Conservation (phyloP, 2,329 filamentous ascomycete species). For the Parascedosporium putredinis region DNA sequence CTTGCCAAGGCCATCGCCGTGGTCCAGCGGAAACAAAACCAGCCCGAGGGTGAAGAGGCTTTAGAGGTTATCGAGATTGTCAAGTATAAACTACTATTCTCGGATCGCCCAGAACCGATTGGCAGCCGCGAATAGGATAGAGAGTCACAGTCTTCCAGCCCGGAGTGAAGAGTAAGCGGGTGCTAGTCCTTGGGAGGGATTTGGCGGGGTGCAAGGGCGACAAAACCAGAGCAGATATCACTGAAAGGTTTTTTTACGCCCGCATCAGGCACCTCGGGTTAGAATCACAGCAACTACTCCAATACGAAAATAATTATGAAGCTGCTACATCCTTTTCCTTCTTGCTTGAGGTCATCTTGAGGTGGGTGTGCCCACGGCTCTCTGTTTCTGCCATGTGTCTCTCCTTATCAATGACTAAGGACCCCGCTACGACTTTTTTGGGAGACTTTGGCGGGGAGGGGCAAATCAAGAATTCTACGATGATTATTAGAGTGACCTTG, state of each 20-base stretch:
- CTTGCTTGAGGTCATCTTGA: too few relatives aligned
- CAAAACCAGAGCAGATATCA: not conserved
- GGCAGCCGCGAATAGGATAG: slow-evolving; percentile 21
- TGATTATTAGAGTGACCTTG: too few relatives aligned
- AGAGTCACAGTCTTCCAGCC: not conserved
- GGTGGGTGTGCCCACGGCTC: too few relatives aligned
- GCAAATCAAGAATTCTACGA: not conserved
- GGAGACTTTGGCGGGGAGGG: not conserved
- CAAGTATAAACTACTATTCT: slow-evolving; percentile 79
- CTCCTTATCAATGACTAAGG: not conserved
- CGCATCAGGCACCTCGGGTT: too few relatives aligned
- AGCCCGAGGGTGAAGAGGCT: slow-evolving; percentile 37
- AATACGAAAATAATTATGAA: too few relatives aligned
- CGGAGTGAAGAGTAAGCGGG: too few relatives aligned
- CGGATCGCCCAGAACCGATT: slow-evolving; percentile 75
- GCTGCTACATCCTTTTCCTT: too few relatives aligned
- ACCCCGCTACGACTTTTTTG: not conserved
- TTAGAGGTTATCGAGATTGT: slow-evolving; percentile 83
- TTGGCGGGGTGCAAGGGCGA: too few relatives aligned
- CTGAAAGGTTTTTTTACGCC: too few relatives aligned
- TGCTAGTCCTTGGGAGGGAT: too few relatives aligned
- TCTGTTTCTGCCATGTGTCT: too few relatives aligned
- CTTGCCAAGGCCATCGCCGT: slow-evolving; percentile 68
- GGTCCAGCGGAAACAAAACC: slow-evolving; percentile 47
- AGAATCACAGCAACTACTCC: too few relatives aligned